A percentile compares a stretch with the other conserved stretches of the same genome.
Conservation (phyloP, 495 filamentous ascomycete species). For the Tuber melanosporum region DNA sequence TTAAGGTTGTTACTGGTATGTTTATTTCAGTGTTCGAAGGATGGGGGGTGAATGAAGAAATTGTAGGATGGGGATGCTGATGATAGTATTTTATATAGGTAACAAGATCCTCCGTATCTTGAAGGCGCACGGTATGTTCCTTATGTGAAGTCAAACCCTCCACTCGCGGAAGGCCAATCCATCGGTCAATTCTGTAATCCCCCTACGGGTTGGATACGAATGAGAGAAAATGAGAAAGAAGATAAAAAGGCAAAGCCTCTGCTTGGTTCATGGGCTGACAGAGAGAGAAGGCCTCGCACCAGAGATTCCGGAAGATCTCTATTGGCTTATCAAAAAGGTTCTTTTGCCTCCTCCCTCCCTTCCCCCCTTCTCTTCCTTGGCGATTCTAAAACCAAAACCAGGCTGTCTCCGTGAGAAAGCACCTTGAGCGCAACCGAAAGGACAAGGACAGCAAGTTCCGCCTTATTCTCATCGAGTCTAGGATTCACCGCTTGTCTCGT, state of each 20-base stretch:
- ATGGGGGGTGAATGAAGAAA: neutral
- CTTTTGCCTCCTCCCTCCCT: neutral
- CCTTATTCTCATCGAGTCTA: constrained; percentile 99
- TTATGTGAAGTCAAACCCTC: constrained; percentile 26
- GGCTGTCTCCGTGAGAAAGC: constrained; percentile 99
- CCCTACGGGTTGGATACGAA: neutral
- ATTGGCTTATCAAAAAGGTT: constrained; percentile 99
- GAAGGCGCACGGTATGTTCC: constrained; percentile 78
- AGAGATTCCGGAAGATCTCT: constrained; percentile 94
- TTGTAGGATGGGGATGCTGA: neutral
- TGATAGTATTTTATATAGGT: constrained; percentile 50
- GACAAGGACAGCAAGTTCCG: constrained; percentile 99
- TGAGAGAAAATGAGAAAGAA: neutral
- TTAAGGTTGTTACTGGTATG: constrained; percentile 93
- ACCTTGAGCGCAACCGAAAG: constrained; percentile 99
- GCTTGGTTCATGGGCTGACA: constrained; percentile 93
- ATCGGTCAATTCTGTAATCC: constrained; percentile 43
- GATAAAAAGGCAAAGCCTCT: constrained; percentile 55
- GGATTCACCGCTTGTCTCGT: constrained; percentile 59
- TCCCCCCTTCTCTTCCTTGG: neutral
- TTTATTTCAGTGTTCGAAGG: constrained; percentile 7
- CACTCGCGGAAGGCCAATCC: neutral
- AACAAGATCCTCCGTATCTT: constrained; percentile 99
- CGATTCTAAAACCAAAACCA: constrained; percentile 40
- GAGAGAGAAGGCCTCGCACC: constrained; percentile 99